Evolutionary conservation across 371 early-diverging fungal genomes (phyloP).

Genomic region (Conidiobolus incongruus): DNA sequence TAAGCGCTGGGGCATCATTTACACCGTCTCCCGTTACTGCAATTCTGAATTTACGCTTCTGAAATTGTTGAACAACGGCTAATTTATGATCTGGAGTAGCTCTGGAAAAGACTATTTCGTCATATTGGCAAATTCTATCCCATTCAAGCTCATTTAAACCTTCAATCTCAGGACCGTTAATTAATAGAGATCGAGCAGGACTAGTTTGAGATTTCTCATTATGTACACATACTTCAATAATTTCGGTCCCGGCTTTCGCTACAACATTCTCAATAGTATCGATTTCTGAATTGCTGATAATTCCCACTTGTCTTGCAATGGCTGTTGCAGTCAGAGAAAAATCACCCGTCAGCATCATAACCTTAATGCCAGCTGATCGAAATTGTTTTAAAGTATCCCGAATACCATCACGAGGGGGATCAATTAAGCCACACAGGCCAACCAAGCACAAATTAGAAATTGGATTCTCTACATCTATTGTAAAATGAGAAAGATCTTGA

Average conservation of each 20-base stretch:
- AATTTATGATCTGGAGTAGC: conserved; percentile 63
- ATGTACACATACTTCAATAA: no score
- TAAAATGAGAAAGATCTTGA: no score
- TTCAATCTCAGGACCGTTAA: background rate
- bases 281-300: no score
- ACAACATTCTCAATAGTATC: no score
- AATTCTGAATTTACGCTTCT: conserved; percentile 65
- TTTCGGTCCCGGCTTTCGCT: no score
- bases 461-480: no score
- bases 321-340: conserved; percentile 83
- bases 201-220: no score
- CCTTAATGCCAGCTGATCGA: conserved; percentile 74
- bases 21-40: conserved; percentile 97
- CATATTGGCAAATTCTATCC: background rate
- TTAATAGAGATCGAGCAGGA: no score
- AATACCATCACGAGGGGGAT: conserved; percentile 69
- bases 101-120: background rate
- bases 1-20: conserved; percentile 93
- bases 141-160: background rate
- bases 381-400: conserved; percentile 61
- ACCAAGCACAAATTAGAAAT: conserved; percentile 59
- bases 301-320: conserved; percentile 77
- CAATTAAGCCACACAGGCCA: conserved; percentile 82
- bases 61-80: conserved; percentile 61
- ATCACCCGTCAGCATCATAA: conserved; percentile 91